Base-by-base conservation (phyloP, 2,329 filamentous ascomycete genomes). In the Diaporthe velutina region DNA sequence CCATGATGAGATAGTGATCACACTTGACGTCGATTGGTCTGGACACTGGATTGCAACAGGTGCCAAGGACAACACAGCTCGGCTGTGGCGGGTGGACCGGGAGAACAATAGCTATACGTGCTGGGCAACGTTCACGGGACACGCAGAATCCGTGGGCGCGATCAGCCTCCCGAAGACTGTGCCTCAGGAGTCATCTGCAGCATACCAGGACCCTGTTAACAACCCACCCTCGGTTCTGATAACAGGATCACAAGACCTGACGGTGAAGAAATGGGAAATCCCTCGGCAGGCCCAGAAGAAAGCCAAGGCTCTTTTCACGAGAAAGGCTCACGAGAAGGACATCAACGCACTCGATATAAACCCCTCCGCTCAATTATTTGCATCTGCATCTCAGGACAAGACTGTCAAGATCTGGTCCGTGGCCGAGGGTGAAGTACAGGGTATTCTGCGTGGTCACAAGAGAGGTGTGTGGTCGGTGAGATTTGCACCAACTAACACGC, bases 311-410 rank as follows among this genome's bases (percentile, higher is more conserved):
- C 85, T 92, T 6, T 99, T 94, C 83, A 98, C 97, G 1, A 91
- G 97, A 73, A 98, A 98, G 83, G 97, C 97, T 1, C 97, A 99
- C 84, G 97, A 99, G 81, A 99, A 99, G 82, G 97, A 99, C 78
- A 99, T 99, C 84, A 99, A 99, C 80, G 95, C 97, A 3, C 90
- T 99, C 68, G 95, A 97, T 77, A 89, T 97, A 15, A 94, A 95
- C 77, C 89, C 92, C 30, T 88, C 90, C 1, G 91, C 91, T 6
- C 90, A 92, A n/a, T 85, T 98, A 1, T 98, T 99, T 81, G 97
- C 96, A 4, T 98, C 97, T 1, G 96, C 97, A 40, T 98, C 96
- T 7, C 97, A 99, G 84, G 97, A 99, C 83, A 94, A 95, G 78
- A 97, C 95, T 0, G 95, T 98, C 78, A 99, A 98, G 85, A 97